These are phyloP conservation scores for Zopfochytrium polystomum DNA, from an alignment of 371 early-diverging fungal species.

Conservation along the genomic window DNA sequence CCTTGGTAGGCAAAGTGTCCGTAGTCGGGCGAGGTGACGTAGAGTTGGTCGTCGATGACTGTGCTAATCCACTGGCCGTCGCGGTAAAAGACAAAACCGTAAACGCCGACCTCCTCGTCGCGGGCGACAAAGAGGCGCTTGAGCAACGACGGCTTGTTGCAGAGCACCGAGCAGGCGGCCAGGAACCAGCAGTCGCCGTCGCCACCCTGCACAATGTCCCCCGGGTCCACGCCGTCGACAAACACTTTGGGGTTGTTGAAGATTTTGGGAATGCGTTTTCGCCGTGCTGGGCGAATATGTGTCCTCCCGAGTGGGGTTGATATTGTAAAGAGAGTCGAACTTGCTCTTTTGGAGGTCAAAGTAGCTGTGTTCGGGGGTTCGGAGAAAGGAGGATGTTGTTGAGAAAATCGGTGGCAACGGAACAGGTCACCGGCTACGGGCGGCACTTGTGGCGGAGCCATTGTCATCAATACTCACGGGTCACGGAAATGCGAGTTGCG, in stretches of 20 bases:
- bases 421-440: too few relatives aligned
- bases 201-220: slow-evolving; percentile 23
- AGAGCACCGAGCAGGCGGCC: slow-evolving; percentile 24
- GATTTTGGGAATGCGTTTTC: slow-evolving; percentile 20
- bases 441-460: too few relatives aligned
- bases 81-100: slow-evolving; percentile 48
- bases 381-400: too few relatives aligned
- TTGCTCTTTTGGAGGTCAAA: too few relatives aligned
- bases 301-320: too few relatives aligned
- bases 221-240: slow-evolving; percentile 13
- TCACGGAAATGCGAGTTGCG: too few relatives aligned
- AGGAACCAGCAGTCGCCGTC: slow-evolving; percentile 39
- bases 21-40: too few relatives aligned
- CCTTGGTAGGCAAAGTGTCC: background rate
- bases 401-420: too few relatives aligned
- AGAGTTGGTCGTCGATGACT: slow-evolving; percentile 37
- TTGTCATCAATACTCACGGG: too few relatives aligned
- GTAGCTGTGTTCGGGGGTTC: too few relatives aligned
- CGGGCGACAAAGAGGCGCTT: slow-evolving; percentile 35
- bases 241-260: slow-evolving; percentile 25
- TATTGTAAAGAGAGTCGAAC: too few relatives aligned
- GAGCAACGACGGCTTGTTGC: slow-evolving; percentile 25
- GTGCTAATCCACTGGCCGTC: slow-evolving; percentile 42
- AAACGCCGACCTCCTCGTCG: slow-evolving; percentile 45
- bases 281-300: too few relatives aligned